Evolutionary conservation across 192 early-diverging fungal genomes (phyloP).

Genomic region (Coemansia sp.): DNA sequence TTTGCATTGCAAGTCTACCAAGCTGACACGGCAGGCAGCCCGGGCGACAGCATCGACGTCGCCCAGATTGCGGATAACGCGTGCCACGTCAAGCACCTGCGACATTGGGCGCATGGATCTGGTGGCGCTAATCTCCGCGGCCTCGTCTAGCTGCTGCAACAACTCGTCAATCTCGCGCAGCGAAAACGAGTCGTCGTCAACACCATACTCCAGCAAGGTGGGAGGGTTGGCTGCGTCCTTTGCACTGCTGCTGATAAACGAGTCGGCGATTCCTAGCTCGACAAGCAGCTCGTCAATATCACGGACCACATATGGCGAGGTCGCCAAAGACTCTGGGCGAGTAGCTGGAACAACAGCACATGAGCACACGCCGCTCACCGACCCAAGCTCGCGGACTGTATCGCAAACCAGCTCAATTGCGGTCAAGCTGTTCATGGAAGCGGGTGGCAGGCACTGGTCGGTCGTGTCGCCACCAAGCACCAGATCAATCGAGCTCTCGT

Average conservation of each 20-base stretch:
- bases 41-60: not conserved
- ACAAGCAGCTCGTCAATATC: constrained; percentile 38
- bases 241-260: constrained; percentile 7
- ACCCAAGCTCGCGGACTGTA: not conserved
- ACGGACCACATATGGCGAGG: constrained; percentile 15
- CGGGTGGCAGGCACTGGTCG: not conserved
- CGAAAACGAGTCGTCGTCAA: constrained; percentile 23
- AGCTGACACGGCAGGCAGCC: no score
- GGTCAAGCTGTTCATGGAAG: not conserved
- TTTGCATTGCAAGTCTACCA: no score
- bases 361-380: not conserved
- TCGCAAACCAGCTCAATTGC: not conserved
- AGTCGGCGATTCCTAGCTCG: constrained; percentile 22
- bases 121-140: not conserved
- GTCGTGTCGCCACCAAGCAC: not conserved
- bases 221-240: not conserved
- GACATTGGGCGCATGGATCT: not conserved
- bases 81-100: not conserved
- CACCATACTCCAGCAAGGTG: not conserved
- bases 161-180: constrained; percentile 32
- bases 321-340: not conserved
- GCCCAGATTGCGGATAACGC: not conserved
- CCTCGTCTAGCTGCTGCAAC: constrained; percentile 27
- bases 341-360: not conserved
- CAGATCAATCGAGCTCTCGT: not conserved